phyloP scores from a whole-genome alignment of 139 green algal genomes.

The Chlorella sp. region DNA sequence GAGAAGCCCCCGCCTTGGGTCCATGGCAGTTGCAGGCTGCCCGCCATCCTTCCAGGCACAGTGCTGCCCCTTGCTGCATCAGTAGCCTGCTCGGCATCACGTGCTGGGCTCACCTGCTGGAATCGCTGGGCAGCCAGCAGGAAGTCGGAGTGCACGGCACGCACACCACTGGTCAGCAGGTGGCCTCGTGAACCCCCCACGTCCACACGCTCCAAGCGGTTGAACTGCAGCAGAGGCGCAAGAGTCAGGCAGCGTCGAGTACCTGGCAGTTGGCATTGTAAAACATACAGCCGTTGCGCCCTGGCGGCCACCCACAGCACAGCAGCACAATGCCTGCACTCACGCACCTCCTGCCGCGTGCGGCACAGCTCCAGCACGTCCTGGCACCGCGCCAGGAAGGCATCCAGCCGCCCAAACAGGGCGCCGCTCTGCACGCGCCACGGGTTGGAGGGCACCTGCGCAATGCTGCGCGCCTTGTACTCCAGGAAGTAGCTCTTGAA shows the following conservation, averaged over 20 bases:
- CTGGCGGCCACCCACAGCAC: too few relatives aligned
- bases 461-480: conserved; percentile 65
- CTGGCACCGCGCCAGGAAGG: conserved; percentile 85
- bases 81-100: neutral
- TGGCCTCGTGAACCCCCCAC: conserved; percentile 87
- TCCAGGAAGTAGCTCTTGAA: conserved; percentile 93
- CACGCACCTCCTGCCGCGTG: conserved; percentile 50
- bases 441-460: conserved; percentile 72
- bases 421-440: conserved; percentile 89
- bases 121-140: conserved; percentile 74
- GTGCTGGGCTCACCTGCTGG: neutral
- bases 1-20: too few relatives aligned
- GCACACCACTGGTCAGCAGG: conserved; percentile 77
- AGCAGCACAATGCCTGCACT: neutral
- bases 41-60: too few relatives aligned
- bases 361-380: conserved; percentile 87
- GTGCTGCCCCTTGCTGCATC: too few relatives aligned
- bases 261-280: too few relatives aligned
- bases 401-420: conserved; percentile 85
- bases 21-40: too few relatives aligned
- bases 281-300: too few relatives aligned
- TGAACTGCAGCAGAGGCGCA: conserved; percentile 68
- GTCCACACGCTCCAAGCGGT: conserved; percentile 89
- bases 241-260: neutral
- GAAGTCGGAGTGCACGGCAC: conserved; percentile 85